Evolutionary conservation across 23 red algal genomes (phyloP), one percentile per base, ranked within the genome.

Genomic region (Gracilaria gracilis): DNA sequence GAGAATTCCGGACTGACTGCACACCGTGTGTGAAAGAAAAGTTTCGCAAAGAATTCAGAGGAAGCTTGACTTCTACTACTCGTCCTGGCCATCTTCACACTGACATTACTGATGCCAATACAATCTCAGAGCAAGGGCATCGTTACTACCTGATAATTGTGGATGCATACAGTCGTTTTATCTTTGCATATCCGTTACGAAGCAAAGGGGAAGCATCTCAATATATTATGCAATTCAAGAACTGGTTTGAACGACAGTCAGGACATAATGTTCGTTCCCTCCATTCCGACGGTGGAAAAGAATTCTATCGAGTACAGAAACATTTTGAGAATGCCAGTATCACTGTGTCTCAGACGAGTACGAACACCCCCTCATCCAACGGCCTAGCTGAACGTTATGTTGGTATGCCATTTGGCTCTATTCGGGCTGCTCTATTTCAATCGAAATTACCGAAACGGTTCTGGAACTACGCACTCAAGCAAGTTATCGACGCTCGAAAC

Each of bases 311-410:
- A 12, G 85, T 50, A 1, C 34, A 42, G 54, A 64, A 54, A 34
- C 20, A 4, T 36, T 55, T 88, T 11, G 32, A 51, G n/a, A 75
- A 73, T 6, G 17, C 32, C 21, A 44, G 85, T 37, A 48, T 88
- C 6, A 24, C 33, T 48, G 42, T 88, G 9, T 17, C 12, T 25
- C 16, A 20, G 51, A 64, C 70, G 21, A 55, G 46, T 24, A 16
- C 51, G 66, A 61, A 88, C 38, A 88, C 85, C 11, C 73, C 85
- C 38, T 37, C 42, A 17, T 79, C 70, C 1, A 88, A 88, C 36
- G 85, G 85, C 12, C 58, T 88, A 11, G 85, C 53, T 20, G 85
- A 88, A 61, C 38, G 85, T 21, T 11, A 38, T 36, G 19, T 51
- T 49, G 70, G 54, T 8, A 61, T 61, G 4, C 8, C 73, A 20